phyloP scores from a whole-genome alignment of 148 eudicot genomes.

The Rhododendron kiyosumense region DNA sequence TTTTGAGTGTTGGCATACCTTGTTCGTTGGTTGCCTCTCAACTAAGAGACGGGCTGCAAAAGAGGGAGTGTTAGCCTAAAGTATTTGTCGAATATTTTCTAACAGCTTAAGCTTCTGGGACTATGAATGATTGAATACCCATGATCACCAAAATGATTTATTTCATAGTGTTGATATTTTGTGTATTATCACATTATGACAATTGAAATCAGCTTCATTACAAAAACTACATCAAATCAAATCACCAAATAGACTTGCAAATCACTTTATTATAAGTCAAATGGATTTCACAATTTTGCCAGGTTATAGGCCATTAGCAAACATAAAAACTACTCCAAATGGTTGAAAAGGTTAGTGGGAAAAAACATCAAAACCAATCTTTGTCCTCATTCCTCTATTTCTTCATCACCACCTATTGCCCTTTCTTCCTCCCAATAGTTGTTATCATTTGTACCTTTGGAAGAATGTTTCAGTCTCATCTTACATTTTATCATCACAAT shows the following conservation, averaged over 20 bases:
- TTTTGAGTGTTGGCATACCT: not conserved
- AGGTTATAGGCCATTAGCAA: not conserved
- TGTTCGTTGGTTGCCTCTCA: not conserved
- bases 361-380: not conserved
- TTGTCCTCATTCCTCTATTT: not conserved
- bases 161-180: not conserved
- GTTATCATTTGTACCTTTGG: not conserved
- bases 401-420: not conserved
- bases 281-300: not conserved
- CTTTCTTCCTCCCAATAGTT: not conserved
- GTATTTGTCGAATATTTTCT: not conserved
- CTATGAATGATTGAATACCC: not conserved
- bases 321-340: too few species aligned
- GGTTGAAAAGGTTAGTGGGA: too few species aligned
- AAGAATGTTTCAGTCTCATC: constrained; percentile 18
- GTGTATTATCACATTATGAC: not conserved
- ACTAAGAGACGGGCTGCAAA: not conserved
- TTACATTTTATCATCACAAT: not conserved
- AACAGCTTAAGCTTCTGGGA: not conserved
- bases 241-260: not conserved
- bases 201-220: not conserved
- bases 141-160: not conserved
- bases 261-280: not conserved
- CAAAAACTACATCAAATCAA: not conserved
- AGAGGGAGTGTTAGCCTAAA: not conserved